Evolutionary conservation across 1,284 basidiomycete genomes (phyloP).

Genomic region (Takashimella koratensis): DNA sequence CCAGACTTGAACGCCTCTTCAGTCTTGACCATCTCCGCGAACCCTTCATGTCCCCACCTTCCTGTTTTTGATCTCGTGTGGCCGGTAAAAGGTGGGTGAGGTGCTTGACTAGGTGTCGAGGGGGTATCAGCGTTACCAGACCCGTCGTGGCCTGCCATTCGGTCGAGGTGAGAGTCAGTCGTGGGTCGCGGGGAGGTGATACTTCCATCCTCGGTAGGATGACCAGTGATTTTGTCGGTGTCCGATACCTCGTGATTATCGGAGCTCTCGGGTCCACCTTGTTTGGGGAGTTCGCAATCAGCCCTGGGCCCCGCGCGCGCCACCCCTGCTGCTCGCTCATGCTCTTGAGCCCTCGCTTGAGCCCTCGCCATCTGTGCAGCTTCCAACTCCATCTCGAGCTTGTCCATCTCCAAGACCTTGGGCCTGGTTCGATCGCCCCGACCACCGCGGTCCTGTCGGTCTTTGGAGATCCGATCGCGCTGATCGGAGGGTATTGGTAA

Average conservation of each 20-base stretch:
- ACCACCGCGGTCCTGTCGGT: neutral
- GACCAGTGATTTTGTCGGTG: neutral
- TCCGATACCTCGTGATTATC: neutral
- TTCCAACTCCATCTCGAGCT: constrained; percentile 26
- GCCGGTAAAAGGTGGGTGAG: neutral
- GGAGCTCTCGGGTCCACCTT: neutral
- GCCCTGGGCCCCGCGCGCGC: no score
- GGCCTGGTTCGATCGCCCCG: neutral
- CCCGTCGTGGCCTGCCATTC: neutral
- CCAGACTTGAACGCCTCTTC: constrained; percentile 11
- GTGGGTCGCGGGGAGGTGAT: no score
- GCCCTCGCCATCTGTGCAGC: neutral
- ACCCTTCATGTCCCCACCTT: constrained; percentile 44
- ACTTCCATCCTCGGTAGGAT: neutral
- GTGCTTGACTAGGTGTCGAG: neutral
- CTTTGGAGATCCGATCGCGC: neutral
- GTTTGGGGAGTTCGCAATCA: neutral
- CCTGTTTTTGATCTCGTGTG: neutral
- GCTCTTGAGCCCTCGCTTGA: neutral
- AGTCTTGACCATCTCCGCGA: constrained; percentile 21
- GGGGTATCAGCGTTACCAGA: neutral
- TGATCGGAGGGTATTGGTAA: neutral
- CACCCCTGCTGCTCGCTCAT: no score
- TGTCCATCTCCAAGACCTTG: constrained; percentile 29
- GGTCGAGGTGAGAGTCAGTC: no score